Evolutionary conservation across 306 rosid genomes (phyloP), one percentile per base, ranked within the genome.

Genomic region (Erythrophleum fordii): DNA sequence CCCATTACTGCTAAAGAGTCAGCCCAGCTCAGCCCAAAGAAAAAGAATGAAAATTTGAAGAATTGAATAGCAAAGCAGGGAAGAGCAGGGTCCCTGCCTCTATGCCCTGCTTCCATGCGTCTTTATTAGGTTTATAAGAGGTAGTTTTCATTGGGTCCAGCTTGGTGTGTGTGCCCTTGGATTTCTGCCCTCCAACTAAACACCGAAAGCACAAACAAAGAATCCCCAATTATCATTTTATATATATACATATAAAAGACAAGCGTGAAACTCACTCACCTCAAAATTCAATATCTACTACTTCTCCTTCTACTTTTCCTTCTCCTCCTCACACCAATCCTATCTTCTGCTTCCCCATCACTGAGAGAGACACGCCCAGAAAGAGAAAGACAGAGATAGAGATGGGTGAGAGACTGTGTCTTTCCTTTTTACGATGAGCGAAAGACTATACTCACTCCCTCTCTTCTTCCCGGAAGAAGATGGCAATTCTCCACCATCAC

Each of bases 391-490:
- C 75, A 46, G 28, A 75, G 23, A 64, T 6, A 29, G 14, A 62
- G 11, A 88, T 86, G 94, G 86, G 86, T 62, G 78, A 77, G 86
- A 77, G 66, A 68, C 14, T 82, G 20, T 39, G 87, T 58, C 58
- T 86, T 83, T 79, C 58, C 77, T 67, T 83, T 72, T 68, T 89
- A 86, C 76, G 75, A 92, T 90, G 91, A 87, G 25, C 87, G 77
- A 77, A 83, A 85, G 76, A 80, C 75, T 61, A n/a, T 52, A 61
- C 25, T 69, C 64, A 0, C 31, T n/a, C 29, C 49, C 72, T 83
- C 87, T 85, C 92, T 87, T 89, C 95, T 92, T 87, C 92, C 44
- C 70, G 11, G 92, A 84, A 86, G 91, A 90, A 87, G 89, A 92
- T 90, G 92, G 95, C 94, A 61, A 78, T 88, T 78, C 90, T 72